Conservation (phyloP, 352 stramenopile genomes). For the Pythium graminicola region DNA sequence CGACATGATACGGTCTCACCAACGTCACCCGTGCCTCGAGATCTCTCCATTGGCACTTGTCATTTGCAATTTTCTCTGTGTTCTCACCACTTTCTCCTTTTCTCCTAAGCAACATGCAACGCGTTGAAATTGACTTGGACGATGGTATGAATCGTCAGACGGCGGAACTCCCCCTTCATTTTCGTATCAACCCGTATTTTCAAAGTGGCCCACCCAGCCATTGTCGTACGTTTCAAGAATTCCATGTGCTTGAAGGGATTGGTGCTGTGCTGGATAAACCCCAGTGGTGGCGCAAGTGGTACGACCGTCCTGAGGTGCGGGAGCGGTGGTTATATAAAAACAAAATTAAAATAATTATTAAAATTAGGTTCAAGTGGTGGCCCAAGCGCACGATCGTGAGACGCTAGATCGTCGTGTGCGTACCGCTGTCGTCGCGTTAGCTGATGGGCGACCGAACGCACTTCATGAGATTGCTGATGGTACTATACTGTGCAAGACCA, state of each 20-base stretch:
- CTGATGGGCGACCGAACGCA: too few relatives aligned
- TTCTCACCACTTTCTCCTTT: too few relatives aligned
- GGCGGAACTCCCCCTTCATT: too few relatives aligned
- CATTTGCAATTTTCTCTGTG: too few relatives aligned
- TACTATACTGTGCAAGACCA: not conserved
- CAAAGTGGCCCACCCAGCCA: not conserved
- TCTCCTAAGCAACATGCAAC: too few relatives aligned
- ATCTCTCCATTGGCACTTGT: too few relatives aligned
- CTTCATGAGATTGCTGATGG: too few relatives aligned
- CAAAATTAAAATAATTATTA: too few relatives aligned
- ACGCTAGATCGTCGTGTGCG: not conserved
- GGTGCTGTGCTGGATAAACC: slow-evolving; percentile 19
- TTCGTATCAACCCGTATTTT: not conserved
- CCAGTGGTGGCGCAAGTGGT: slow-evolving; percentile 18
- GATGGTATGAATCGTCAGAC: too few relatives aligned
- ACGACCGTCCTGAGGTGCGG: slow-evolving; percentile 8
- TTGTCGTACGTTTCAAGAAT: not conserved
- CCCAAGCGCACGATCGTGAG: not conserved
- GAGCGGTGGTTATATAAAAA: slow-evolving; percentile 24
- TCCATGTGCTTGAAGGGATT: slow-evolving; percentile 5
- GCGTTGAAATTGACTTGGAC: too few relatives aligned
- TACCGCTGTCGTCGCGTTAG: not conserved
- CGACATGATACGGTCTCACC: too few relatives aligned
- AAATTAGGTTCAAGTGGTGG: not conserved
- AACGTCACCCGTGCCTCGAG: too few relatives aligned